Percentiles rank a stretch among this genome's conserved stretches.
Evolutionary conservation across 306 rosid genomes (phyloP).

Genomic region (Echinosophora koreensis): DNA sequence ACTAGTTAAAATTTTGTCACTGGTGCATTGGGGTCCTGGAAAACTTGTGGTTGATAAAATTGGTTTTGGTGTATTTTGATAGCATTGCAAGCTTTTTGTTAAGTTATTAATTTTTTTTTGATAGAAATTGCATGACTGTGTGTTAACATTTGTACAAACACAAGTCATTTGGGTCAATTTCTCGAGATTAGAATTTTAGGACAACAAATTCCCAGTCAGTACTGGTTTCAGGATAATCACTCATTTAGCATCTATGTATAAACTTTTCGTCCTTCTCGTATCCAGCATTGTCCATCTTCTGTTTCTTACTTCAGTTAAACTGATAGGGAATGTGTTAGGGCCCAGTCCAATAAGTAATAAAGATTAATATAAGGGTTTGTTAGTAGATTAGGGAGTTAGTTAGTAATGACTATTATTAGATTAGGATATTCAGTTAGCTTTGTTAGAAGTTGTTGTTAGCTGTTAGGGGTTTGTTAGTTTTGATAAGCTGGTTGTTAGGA

Average conservation of each 20-base stretch:
- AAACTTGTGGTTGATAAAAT: neutral
- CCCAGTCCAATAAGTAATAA: no score
- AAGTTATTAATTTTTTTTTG: no score
- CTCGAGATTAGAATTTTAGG: neutral
- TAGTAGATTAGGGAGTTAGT: no score
- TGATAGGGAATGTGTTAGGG: no score
- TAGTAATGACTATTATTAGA: no score
- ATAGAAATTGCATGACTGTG: neutral
- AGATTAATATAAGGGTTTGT: no score
- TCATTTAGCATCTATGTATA: neutral
- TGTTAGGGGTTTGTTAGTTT: no score
- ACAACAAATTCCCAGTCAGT: neutral
- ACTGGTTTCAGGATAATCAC: neutral
- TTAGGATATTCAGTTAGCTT: no score
- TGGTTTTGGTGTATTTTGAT: conserved; percentile 30
- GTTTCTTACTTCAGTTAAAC: neutral
- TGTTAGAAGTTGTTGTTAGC: no score
- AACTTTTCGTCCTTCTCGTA: neutral
- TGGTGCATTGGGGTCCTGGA: neutral
- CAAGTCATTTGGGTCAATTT: neutral
- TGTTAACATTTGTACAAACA: neutral
- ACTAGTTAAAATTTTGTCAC: neutral
- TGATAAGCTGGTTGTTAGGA: no score
- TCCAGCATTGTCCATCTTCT: neutral
- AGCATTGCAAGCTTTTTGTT: neutral